phyloP scores from a whole-genome alignment of 192 early-diverging fungal genomes.

The Linnemannia exigua region DNA sequence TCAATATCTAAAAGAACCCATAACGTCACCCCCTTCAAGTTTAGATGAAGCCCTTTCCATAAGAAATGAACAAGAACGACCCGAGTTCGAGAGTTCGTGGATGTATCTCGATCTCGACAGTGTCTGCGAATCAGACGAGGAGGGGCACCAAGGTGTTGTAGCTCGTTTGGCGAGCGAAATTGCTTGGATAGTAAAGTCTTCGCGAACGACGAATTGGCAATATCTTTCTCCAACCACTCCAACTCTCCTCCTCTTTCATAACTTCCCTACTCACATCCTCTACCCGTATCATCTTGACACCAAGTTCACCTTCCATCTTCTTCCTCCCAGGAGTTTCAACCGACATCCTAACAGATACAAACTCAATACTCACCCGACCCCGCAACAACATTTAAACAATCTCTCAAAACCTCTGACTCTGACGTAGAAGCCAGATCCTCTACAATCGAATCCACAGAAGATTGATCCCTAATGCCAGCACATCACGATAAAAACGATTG shows the following conservation, averaged over 20 bases:
- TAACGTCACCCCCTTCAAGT: no score
- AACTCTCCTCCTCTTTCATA: neutral
- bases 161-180: neutral
- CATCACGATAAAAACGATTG: conserved; percentile 41
- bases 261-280: no score
- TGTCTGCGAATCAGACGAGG: conserved; percentile 17
- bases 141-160: conserved; percentile 40
- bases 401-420: conserved; percentile 21
- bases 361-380: conserved; percentile 31
- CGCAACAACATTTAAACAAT: conserved; percentile 42
- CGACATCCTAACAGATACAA: conserved; percentile 25
- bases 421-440: conserved; percentile 46
- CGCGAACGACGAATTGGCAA: neutral
- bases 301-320: neutral
- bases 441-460: conserved; percentile 25
- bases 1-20: no score
- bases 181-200: neutral
- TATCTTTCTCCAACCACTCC: neutral
- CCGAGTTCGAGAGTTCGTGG: no score
- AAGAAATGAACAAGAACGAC: no score
- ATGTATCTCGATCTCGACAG: conserved; percentile 43
- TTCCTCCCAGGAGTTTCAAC: neutral
- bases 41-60: no score
- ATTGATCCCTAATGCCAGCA: conserved; percentile 28
- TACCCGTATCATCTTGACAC: no score